Evolutionary conservation across 495 filamentous ascomycete genomes (phyloP).

Genomic region (Apodospora peruviana): DNA sequence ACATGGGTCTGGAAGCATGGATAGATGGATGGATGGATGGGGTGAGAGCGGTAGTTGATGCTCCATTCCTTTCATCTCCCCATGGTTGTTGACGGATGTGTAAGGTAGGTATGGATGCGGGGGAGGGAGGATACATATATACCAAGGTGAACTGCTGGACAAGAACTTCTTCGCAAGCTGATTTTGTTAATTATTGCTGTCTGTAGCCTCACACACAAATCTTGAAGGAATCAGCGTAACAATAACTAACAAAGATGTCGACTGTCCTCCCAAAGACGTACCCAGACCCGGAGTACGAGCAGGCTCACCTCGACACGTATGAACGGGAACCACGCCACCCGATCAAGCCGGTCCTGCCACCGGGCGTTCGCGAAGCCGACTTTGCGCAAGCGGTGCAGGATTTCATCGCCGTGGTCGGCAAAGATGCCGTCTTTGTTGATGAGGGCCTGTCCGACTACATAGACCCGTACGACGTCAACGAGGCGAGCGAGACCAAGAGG

Average conservation of each 20-base stretch:
- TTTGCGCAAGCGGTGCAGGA: constrained; percentile 25
- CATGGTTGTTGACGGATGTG: too few species aligned
- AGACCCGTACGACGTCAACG: constrained; percentile 39
- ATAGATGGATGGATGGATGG: too few species aligned
- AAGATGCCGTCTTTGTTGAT: constrained; percentile 30
- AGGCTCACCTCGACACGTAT: constrained; percentile 18
- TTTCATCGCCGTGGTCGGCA: constrained; percentile 20
- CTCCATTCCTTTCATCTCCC: too few species aligned
- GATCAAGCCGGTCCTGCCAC: constrained; percentile 30
- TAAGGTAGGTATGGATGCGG: too few species aligned
- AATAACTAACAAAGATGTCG: constrained; percentile 10
- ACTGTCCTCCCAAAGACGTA: constrained; percentile 16
- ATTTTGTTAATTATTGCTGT: too few species aligned
- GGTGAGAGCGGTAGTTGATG: too few species aligned
- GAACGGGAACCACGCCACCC: constrained; percentile 16
- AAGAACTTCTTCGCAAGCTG: too few species aligned
- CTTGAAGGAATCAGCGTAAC: too few species aligned
- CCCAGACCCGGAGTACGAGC: constrained; percentile 20
- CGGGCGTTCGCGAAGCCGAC: constrained; percentile 30
- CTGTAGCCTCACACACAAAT: too few species aligned
- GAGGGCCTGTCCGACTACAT: constrained; percentile 37
- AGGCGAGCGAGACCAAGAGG: constrained; percentile 19
- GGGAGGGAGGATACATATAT: too few species aligned
- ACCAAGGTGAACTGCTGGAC: too few species aligned
- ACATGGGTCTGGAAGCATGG: too few species aligned